Conservation (phyloP, 441 rosid genomes). For the Adansonia rubrostipa region DNA sequence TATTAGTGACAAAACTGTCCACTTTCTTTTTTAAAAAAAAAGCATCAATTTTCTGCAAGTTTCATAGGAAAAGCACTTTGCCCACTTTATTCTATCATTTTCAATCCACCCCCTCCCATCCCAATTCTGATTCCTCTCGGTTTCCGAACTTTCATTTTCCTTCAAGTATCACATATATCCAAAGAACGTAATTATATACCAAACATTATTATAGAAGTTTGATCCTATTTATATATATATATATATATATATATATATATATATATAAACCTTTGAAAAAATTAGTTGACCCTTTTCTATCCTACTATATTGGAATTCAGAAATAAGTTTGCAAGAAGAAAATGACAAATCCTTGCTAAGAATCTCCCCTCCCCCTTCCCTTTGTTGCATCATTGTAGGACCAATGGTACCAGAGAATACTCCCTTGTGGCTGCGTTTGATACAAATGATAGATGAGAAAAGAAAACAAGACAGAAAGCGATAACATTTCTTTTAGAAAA, state of each 20-base stretch:
- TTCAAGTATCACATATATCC: no score
- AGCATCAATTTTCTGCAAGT: conserved; percentile 39
- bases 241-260: no score
- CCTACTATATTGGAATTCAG: neutral
- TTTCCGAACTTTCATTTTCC: no score
- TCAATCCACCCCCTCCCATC: neutral
- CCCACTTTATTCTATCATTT: conserved; percentile 32
- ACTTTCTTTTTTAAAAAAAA: conserved; percentile 33
- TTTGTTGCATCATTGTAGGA: conserved; percentile 22
- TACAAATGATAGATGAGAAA: neutral
- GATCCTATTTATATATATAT: no score
- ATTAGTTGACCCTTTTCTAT: no score
- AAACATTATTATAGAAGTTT: no score
- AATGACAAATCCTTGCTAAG: conserved; percentile 1
- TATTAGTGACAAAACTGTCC: conserved; percentile 41
- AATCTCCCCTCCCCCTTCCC: neutral
- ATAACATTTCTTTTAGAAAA: conserved; percentile 8
- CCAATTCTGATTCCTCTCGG: no score
- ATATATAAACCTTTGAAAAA: no score
- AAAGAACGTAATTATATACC: no score
- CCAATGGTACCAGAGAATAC: conserved; percentile 25
- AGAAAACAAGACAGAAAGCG: neutral
- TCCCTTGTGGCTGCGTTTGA: conserved; percentile 19
- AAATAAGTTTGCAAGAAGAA: neutral
- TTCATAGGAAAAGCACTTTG: conserved; percentile 44